Base-by-base conservation (phyloP, 371 early-diverging fungal genomes). In the Mycotypha africana region DNA sequence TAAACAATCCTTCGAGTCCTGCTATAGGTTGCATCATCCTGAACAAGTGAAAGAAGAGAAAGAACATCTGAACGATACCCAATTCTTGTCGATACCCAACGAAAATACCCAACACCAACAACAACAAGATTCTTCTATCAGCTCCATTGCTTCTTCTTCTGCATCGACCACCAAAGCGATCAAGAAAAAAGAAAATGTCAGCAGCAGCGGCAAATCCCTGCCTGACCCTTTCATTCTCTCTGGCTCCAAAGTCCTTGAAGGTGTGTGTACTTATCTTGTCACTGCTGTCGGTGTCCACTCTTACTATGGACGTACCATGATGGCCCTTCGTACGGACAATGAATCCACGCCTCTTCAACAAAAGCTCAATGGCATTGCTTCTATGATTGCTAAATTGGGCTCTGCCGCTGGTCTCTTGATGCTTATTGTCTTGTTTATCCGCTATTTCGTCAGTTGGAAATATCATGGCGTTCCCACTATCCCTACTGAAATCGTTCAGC, bases 251-350 rank as follows among this genome's bases (percentile, higher is more conserved):
- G 81, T 93, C 0, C 52, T 78, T 12, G 89, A 92, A 56, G 93
- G 93, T 31, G 82, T 87, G 6, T 89, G 85, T 37, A 65, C 69
- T n/a, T 84, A 79, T 40, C 55, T 89, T 10, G 86, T 88, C 10
- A 82, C 83, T 14, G 67, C 72, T 42, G 82, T 90, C 3, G 89
- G 91, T 31, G 54, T 58, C 7, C 69, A 86, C 60, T 88, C 89
- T 15, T 85, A 82, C 64, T 62, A 82, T 53, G 92, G 92, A 31
- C 79, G 75, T 43, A 84, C 84, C 11, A 79, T 89, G 88, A 87
- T 88, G 86, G 74, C 83, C 51, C 48, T 76, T 12, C 70, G 78
- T 8, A 66, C 76, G 5, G 73, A 76, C n/a, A 36, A 67, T 28
- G 77, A 80, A 49, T 77, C 70, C n/a, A 89, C 89, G 2, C 89